Conservation (phyloP, 257 asterid species). For the Anisodus acutangulus region DNA sequence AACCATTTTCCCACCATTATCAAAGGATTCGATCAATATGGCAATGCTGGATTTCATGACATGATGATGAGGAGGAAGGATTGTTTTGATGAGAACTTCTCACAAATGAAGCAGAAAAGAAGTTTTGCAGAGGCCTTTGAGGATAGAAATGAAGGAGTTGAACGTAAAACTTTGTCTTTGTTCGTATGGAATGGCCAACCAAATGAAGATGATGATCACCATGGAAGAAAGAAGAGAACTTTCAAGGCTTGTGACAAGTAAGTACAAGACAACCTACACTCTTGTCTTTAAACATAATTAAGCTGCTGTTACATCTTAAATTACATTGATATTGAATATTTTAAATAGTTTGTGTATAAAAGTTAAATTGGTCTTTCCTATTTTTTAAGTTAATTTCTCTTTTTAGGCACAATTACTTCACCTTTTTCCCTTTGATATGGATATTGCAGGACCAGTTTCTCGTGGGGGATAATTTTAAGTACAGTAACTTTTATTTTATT, state of each 20-base stretch:
- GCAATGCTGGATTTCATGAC: not conserved
- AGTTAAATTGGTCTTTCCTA: too few relatives aligned
- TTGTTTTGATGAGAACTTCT: conserved; percentile 1
- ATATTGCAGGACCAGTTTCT: not conserved
- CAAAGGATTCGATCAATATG: conserved; percentile 25
- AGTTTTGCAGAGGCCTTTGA: conserved; percentile 38
- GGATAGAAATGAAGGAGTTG: conserved; percentile 31
- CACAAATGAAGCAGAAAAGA: conserved; percentile 20
- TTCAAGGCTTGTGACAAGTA: conserved; percentile 33
- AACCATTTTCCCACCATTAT: conserved; percentile 34
- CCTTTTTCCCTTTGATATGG: too few relatives aligned
- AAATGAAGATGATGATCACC: conserved; percentile 32
- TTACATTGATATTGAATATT: too few relatives aligned
- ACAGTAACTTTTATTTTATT: too few relatives aligned
- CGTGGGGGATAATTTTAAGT: too few relatives aligned
- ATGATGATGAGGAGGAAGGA: conserved; percentile 5
- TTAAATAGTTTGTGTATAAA: too few relatives aligned
- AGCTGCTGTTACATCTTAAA: too few relatives aligned
- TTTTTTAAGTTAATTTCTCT: not conserved
- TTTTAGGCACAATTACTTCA: too few relatives aligned
- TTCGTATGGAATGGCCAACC: conserved; percentile 58
- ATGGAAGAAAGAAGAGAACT: conserved; percentile 23
- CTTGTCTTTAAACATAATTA: too few relatives aligned
- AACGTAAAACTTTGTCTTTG: conserved; percentile 41
- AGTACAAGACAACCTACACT: conserved; percentile 9